phyloP scores from a whole-genome alignment of 768 basidiomycete species.

The Macrolepiota fuliginosa region DNA sequence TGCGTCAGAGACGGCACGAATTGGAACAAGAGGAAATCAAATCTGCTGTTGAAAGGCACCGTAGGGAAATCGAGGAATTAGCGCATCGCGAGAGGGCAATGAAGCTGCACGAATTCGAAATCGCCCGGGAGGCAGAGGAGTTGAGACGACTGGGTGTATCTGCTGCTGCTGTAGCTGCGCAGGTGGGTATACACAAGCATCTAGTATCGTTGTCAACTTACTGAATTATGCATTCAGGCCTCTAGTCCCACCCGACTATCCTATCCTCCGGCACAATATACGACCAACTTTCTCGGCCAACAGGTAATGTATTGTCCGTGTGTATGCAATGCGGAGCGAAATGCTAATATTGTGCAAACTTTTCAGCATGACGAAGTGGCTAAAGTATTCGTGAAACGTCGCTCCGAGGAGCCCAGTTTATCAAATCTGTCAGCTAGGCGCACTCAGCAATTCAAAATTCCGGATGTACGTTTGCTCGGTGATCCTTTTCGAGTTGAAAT shows the following conservation, averaged over 20 bases:
- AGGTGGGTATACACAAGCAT: not conserved
- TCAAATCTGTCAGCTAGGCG: not conserved
- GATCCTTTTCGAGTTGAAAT: not conserved
- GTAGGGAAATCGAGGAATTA: not conserved
- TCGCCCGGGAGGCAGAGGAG: not conserved
- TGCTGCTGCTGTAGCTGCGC: not conserved
- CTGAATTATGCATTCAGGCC: not conserved
- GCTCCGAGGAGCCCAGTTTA: not conserved
- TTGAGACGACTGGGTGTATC: not conserved
- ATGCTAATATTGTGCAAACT: not conserved
- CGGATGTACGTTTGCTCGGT: not conserved
- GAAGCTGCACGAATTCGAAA: not conserved
- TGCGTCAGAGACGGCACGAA: not conserved
- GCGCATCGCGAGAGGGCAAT: not conserved
- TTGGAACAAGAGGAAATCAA: not conserved
- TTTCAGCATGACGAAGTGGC: not conserved
- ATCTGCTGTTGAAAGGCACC: not conserved
- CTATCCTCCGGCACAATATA: not conserved
- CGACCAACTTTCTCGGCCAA: not conserved
- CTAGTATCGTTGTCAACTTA: not conserved
- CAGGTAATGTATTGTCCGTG: not conserved
- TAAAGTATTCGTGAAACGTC: not conserved
- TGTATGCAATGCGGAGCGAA: not conserved
- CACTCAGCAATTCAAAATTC: not conserved
- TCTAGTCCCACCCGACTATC: not conserved